Evolutionary conservation across 768 basidiomycete genomes (phyloP).

Genomic region (Suillus subluteus): DNA sequence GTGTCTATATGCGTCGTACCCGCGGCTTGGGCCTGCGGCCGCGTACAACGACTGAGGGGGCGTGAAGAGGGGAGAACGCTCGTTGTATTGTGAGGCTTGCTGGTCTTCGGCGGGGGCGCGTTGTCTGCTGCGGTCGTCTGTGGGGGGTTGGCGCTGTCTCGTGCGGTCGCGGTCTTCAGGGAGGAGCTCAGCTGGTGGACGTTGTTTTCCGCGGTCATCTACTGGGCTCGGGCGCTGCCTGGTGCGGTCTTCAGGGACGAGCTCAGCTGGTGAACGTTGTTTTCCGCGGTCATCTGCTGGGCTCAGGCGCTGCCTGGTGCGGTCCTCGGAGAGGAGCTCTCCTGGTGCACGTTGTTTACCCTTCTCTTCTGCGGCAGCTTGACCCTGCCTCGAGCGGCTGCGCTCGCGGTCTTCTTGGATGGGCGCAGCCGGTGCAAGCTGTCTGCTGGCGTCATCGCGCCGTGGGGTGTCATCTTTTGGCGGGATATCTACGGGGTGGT

Average conservation of each 20-base stretch:
- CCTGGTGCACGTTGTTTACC: constrained; percentile 3
- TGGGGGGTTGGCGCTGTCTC: not conserved
- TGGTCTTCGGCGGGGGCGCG: not conserved
- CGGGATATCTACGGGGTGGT: not conserved
- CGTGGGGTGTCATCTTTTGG: not conserved
- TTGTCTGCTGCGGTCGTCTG: not conserved
- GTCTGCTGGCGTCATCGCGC: not conserved
- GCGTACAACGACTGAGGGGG: not conserved
- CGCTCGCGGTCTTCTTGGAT: not conserved
- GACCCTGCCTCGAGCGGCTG: not conserved
- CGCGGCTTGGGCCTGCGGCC: not conserved
- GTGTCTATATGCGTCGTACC: not conserved
- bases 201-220: constrained; percentile 5
- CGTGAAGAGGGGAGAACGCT: constrained; percentile 6
- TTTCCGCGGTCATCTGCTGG: constrained; percentile 3
- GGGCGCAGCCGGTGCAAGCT: not conserved
- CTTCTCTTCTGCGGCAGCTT: not conserved
- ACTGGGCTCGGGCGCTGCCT: not conserved
- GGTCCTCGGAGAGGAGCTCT: not conserved
- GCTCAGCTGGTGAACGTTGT: not conserved
- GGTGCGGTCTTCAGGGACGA: not conserved
- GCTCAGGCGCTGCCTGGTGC: not conserved
- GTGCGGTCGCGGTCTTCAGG: not conserved
- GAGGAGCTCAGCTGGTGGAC: not conserved
- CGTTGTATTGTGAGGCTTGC: not conserved